Percentiles rank a stretch among this genome's conserved stretches.
These are phyloP conservation scores for Arthroderma sp. DNA, from an alignment of 2,329 filamentous ascomycete genomes.

Conservation along the genomic window DNA sequence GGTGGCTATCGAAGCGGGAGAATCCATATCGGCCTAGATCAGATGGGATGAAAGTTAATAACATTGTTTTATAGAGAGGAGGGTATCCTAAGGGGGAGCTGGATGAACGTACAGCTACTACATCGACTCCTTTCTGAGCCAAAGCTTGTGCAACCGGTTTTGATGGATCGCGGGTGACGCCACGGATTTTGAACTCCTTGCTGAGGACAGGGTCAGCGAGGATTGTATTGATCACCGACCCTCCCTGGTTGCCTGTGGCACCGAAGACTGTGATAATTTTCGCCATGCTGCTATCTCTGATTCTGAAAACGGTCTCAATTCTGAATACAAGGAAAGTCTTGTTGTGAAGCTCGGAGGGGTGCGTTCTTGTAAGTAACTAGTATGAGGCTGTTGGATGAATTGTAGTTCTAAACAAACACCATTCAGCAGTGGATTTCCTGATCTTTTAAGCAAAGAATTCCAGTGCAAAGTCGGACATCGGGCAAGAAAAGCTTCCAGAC, in stretches of 20 bases:
- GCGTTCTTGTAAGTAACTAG: no score
- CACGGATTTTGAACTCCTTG: constrained; percentile 36
- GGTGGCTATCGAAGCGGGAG: constrained; percentile 25
- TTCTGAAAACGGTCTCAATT: no score
- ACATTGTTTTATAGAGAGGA: constrained; percentile 7
- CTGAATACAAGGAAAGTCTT: no score
- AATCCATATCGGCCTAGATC: constrained; percentile 30
- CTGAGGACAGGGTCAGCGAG: constrained; percentile 35
- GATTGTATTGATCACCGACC: constrained; percentile 35
- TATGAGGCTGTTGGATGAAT: no score
- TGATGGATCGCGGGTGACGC: constrained; percentile 35
- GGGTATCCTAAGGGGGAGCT: no score
- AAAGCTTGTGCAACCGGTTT: constrained; percentile 20
- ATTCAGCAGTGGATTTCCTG: no score
- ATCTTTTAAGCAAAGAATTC: no score
- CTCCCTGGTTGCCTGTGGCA: constrained; percentile 41
- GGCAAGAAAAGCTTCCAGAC: no score
- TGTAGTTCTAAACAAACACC: no score
- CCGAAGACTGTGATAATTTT: constrained; percentile 35
- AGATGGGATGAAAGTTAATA: constrained; percentile 2
- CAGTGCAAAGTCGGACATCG: no score
- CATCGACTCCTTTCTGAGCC: constrained; percentile 19
- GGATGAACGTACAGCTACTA: no score
- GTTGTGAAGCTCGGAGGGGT: no score
- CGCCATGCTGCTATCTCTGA: background rate